Evolutionary conservation across 75 land plant genomes (phyloP).

Genomic region (Sequoiadendron giganteum): DNA sequence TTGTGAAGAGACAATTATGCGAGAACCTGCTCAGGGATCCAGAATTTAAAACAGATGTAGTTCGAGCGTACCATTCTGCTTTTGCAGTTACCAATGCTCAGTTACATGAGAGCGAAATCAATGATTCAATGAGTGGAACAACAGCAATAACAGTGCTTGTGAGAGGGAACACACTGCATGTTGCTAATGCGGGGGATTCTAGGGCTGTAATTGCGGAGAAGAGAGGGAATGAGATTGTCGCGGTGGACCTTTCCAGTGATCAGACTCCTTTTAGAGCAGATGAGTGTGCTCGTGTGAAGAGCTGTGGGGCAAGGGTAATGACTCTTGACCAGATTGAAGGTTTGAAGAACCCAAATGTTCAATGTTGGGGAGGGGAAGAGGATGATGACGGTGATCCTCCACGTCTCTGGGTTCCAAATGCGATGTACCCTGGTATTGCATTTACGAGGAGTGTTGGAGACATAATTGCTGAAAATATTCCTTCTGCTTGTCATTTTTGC

Average conservation of each 20-base stretch:
- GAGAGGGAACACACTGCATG: constrained; percentile 61
- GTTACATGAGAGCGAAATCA: constrained; percentile 51
- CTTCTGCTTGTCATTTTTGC: neutral
- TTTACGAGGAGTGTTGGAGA: constrained; percentile 59
- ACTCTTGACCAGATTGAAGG: constrained; percentile 96
- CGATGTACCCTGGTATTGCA: constrained; percentile 97
- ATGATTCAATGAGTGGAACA: constrained; percentile 87
- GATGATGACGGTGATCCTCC: constrained; percentile 96
- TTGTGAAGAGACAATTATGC: constrained; percentile 64
- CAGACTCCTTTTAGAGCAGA: constrained; percentile 91
- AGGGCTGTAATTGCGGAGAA: constrained; percentile 87
- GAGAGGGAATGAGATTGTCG: constrained; percentile 53
- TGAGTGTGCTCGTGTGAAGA: constrained; percentile 85
- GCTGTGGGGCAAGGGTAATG: constrained; percentile 86
- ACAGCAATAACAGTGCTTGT: constrained; percentile 74
- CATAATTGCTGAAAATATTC: neutral
- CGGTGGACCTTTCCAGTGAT: constrained; percentile 84
- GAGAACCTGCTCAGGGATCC: constrained; percentile 60
- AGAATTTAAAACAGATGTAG: constrained; percentile 44
- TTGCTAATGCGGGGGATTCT: constrained; percentile 91
- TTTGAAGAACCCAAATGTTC: constrained; percentile 69
- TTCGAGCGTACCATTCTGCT: constrained; percentile 61
- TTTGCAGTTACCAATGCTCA: constrained; percentile 61
- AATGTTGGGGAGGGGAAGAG: constrained; percentile 92
- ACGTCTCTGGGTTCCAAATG: constrained; percentile 93